These are phyloP conservation scores for Sarocladiaceae sp. DNA, from an alignment of 2,329 filamentous ascomycete species.

Conservation along the genomic window DNA sequence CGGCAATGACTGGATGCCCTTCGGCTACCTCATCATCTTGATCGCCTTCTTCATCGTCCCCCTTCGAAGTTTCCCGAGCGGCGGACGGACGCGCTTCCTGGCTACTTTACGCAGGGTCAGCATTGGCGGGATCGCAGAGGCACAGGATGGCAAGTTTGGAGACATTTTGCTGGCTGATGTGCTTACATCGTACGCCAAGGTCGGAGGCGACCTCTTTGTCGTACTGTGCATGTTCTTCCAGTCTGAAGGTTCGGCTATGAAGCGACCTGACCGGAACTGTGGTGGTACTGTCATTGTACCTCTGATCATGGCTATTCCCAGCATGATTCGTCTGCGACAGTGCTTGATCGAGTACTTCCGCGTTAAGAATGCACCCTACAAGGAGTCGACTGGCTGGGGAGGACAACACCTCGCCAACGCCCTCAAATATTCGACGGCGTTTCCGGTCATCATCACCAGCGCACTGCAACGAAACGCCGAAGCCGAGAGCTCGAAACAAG, in stretches of 20 bases:
- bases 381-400: slow-evolving; percentile 63
- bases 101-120: slow-evolving; percentile 72
- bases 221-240: slow-evolving; percentile 87
- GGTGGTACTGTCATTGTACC: slow-evolving; percentile 78
- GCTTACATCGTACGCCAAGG: slow-evolving; percentile 89
- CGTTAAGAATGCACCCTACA: slow-evolving; percentile 55
- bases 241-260: slow-evolving; percentile 66
- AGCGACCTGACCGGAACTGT: slow-evolving; percentile 74
- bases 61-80: slow-evolving; percentile 60
- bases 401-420: slow-evolving; percentile 91
- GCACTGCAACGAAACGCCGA: slow-evolving; percentile 65
- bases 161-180: slow-evolving; percentile 93
- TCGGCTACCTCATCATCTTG: slow-evolving; percentile 74
- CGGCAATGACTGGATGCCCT: slow-evolving; percentile 79
- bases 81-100: slow-evolving; percentile 72
- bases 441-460: slow-evolving; percentile 82
- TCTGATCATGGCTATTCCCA: slow-evolving; percentile 78
- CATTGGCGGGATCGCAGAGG: slow-evolving; percentile 80
- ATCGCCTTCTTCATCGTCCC: slow-evolving; percentile 69
- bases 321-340: slow-evolving; percentile 81
- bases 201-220: slow-evolving; percentile 85
- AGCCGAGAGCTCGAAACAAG: slow-evolving; percentile 32
- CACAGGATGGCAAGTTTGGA: slow-evolving; percentile 87
- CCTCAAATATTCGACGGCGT: slow-evolving; percentile 88
- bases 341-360: slow-evolving; percentile 85